Base-by-base conservation (phyloP, 768 basidiomycete genomes). In the Russula sp. region DNA sequence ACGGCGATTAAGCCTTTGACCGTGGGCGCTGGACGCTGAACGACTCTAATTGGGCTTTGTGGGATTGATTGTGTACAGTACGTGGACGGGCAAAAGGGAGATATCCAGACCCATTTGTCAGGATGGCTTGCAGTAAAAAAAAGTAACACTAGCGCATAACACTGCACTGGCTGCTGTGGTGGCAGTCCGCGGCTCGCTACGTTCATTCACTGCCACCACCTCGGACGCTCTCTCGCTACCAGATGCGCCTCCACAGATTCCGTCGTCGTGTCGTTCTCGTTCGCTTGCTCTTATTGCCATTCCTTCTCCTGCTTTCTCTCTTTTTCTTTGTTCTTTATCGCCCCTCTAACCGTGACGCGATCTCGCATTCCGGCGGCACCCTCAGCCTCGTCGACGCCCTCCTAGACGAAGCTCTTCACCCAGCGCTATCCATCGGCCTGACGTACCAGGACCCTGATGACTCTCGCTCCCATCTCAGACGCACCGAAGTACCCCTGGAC, bases 391-490 rank as follows among this genome's bases (percentile, higher is more conserved):
- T 57, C 34, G 55, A 61, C n/a, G 32, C 35, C 34, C 13, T 61
- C 34, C 43, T 61, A 22, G 55, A 61, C 25, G 48, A 61, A 7
- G 25, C 60, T 38, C 55, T 61, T 5, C 25, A 36, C 25, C 5
- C 45, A 18, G 35, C 48, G 8, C 25, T 51, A 38, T 35, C 42
- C 9, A 38, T 36, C 36, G 9, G 10, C 39, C 52, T 22, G 6
- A 46, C 9, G 10, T 20, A 14, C 34, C 7, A 18, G 42, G 10
- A 35, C 25, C 25, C 1, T 20, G 39, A 14, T 10, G 41, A 10
- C 14, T 7, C 34, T 22, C 41, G 41, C 22, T 3, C 22, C 18
- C 6, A 16, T 41, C 22, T 49, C n/a, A 42, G 22, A 14, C 9
- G 20, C 41, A 5, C 49, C 18, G 9, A 42, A 14, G 25, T 0